Evolutionary conservation across 2,329 filamentous ascomycete species (phyloP).

Genomic region (Cercospora sp.): DNA sequence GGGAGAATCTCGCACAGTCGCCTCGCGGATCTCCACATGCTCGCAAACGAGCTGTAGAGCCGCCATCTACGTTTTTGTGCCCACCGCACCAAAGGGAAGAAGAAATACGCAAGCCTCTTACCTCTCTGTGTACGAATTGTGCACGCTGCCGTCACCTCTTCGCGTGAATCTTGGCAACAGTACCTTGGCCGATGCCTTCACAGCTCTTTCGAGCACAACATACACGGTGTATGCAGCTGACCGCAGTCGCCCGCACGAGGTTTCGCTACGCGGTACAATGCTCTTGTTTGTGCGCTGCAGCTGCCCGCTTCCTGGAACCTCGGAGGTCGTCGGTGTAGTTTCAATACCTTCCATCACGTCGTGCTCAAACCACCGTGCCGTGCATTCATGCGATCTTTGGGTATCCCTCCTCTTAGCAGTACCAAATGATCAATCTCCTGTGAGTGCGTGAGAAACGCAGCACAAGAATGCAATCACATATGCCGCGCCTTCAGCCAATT

Average conservation of each 20-base stretch:
- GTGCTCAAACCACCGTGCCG: not conserved
- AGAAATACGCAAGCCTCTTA: not conserved
- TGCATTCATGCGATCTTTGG: not conserved
- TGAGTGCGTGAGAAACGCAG: not conserved
- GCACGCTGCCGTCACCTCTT: not conserved
- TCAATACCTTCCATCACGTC: not conserved
- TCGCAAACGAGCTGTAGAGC: conserved; percentile 34
- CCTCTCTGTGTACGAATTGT: not conserved
- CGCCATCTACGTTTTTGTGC: not conserved
- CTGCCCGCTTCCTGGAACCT: not conserved
- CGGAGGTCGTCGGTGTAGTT: not conserved
- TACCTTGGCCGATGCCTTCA: not conserved
- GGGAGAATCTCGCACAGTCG: not conserved
- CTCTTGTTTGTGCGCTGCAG: conserved; percentile 8
- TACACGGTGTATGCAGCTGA: conserved; percentile 1
- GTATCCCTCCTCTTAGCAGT: not conserved
- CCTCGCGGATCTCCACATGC: conserved; percentile 35
- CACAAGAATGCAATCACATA: conserved; percentile 1
- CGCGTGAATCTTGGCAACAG: not conserved
- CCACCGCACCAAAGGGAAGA: not conserved
- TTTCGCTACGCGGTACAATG: not conserved
- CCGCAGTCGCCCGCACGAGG: conserved; percentile 5
- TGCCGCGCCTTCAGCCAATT: not conserved
- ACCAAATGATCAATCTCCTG: not conserved
- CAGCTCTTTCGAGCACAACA: conserved; percentile 6